phyloP scores from a whole-genome alignment of 805 yeast species.

The Candida morakotiae region DNA sequence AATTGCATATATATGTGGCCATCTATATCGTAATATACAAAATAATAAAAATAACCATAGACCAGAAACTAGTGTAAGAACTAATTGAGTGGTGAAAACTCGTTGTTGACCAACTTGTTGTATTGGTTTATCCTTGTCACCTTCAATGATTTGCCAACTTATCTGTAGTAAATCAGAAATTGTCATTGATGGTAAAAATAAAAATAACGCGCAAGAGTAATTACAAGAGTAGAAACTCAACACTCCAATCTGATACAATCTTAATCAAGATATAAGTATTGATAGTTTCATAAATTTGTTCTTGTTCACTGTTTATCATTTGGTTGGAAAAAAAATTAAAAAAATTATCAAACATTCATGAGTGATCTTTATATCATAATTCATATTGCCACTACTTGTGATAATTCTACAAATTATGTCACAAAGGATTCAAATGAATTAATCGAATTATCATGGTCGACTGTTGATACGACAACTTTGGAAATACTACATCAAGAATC shows the following conservation, averaged over 20 bases:
- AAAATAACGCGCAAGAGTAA: too few relatives aligned
- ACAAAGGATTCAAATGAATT: constrained; percentile 67
- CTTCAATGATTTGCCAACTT: constrained; percentile 2
- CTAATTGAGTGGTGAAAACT: constrained; percentile 54
- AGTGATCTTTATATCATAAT: constrained; percentile 57
- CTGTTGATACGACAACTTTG: constrained; percentile 52
- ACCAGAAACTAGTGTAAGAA: constrained; percentile 47
- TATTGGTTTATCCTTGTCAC: constrained; percentile 1
- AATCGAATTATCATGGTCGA: constrained; percentile 63
- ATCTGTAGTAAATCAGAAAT: constrained; percentile 1
- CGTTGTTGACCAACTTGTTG: constrained; percentile 34
- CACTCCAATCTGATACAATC: too few relatives aligned
- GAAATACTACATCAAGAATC: constrained; percentile 40
- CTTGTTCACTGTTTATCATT: too few relatives aligned
- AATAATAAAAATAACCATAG: constrained; percentile 42
- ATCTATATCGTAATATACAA: constrained; percentile 47
- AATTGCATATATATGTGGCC: constrained; percentile 57
- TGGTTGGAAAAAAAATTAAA: too few relatives aligned
- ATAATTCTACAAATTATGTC: constrained; percentile 50
- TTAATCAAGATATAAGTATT: too few relatives aligned
- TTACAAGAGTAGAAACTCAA: too few relatives aligned
- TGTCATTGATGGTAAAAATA: constrained; percentile 1
- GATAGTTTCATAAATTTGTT: too few relatives aligned
- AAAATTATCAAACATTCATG: constrained; percentile 20
- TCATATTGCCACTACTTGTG: constrained; percentile 63